A percentile compares a stretch with the other conserved stretches of the same genome.
These are phyloP conservation scores for Russula griseocarnosa DNA, from an alignment of 768 basidiomycete genomes.

Conservation along the genomic window DNA sequence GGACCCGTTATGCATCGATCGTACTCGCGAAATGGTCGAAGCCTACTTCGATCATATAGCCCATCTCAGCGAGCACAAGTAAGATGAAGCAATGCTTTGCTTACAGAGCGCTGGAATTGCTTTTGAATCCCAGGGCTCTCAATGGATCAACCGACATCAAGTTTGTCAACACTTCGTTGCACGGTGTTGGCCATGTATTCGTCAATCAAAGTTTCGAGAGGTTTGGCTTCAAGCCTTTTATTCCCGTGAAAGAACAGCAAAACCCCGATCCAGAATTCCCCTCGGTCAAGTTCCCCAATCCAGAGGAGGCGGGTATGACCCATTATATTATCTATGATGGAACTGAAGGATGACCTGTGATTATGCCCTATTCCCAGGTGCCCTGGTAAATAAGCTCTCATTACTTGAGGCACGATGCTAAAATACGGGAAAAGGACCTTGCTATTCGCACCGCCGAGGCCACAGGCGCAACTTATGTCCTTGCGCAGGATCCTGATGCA, in stretches of 20 bases:
- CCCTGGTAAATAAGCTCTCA: constrained; percentile 26
- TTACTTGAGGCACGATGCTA: background rate
- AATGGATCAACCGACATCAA: constrained; percentile 43
- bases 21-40: constrained; percentile 54
- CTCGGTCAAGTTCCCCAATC: constrained; percentile 83
- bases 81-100: background rate
- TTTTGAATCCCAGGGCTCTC: constrained; percentile 31
- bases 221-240: constrained; percentile 57
- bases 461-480: constrained; percentile 54
- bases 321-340: background rate
- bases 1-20: constrained; percentile 50
- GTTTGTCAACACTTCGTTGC: constrained; percentile 89
- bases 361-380: constrained; percentile 25
- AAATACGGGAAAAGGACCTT: constrained; percentile 49
- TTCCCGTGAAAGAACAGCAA: constrained; percentile 62
- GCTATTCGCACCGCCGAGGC: constrained; percentile 61
- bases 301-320: constrained; percentile 75
- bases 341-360: background rate
- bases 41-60: constrained; percentile 50
- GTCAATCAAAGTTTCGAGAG: constrained; percentile 51
- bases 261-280: constrained; percentile 81
- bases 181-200: constrained; percentile 77
- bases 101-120: background rate
- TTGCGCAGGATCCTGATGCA: constrained; percentile 88
- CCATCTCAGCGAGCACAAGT: constrained; percentile 31